These are phyloP conservation scores for Isoetes taiwanensis DNA, from an alignment of 75 land plant species.

Conservation along the genomic window DNA sequence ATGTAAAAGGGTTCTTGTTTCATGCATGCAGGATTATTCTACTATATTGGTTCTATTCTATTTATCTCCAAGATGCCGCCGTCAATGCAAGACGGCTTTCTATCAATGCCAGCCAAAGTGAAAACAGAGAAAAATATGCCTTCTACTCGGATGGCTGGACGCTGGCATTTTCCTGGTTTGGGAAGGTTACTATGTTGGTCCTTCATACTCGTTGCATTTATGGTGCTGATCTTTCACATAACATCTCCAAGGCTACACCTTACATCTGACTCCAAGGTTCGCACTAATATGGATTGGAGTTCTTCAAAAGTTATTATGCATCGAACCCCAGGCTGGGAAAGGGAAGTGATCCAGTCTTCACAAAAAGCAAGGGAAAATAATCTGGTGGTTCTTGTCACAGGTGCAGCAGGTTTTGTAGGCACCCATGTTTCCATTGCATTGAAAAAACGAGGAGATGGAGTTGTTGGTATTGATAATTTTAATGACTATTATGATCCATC, in stretches of 20 bases:
- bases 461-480: constrained; percentile 76
- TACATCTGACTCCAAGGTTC: constrained; percentile 8
- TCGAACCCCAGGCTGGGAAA: constrained; percentile 28
- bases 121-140: constrained; percentile 26
- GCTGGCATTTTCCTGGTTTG: constrained; percentile 48
- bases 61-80: constrained; percentile 18
- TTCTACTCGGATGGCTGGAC: constrained; percentile 32
- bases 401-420: constrained; percentile 80
- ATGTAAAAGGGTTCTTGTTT: too few species aligned
- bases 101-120: constrained; percentile 18
- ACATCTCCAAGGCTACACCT: constrained; percentile 11
- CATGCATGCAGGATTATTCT: too few species aligned
- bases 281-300: background rate
- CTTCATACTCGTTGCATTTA: constrained; percentile 3
- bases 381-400: constrained; percentile 60
- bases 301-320: background rate
- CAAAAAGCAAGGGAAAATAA: constrained; percentile 34
- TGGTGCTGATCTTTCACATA: constrained; percentile 7
- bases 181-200: constrained; percentile 9
- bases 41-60: too few species aligned
- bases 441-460: constrained; percentile 67
- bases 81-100: constrained; percentile 14
- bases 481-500: constrained; percentile 65
- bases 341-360: constrained; percentile 37
- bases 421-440: constrained; percentile 56